Percentiles rank a stretch among this genome's conserved stretches.
phyloP scores from a whole-genome alignment of 257 asterid species.

The Solanum phureja region DNA sequence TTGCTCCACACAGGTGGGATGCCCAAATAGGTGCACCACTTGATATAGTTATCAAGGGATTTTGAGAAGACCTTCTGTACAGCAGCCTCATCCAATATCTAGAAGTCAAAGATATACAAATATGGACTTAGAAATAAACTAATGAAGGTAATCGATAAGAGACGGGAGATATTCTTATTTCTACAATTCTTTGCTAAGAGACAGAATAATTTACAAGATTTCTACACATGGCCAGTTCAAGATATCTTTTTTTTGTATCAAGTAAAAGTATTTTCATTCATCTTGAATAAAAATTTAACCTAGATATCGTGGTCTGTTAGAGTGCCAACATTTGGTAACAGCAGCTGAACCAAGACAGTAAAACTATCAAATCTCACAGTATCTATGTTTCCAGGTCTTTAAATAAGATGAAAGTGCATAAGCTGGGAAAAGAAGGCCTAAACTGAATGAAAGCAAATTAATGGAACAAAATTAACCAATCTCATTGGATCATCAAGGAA shows the following conservation, averaged over 20 bases:
- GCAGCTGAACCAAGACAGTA: neutral
- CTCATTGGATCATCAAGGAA: too few relatives aligned
- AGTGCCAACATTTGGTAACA: neutral
- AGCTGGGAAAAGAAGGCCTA: too few relatives aligned
- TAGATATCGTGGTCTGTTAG: neutral
- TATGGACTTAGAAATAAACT: neutral
- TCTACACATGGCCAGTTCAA: neutral
- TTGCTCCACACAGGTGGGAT: constrained; percentile 91
- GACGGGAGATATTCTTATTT: neutral
- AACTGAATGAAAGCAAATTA: too few relatives aligned
- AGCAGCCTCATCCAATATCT: constrained; percentile 97
- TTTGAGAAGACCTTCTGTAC: constrained; percentile 76
- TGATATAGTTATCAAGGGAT: constrained; percentile 91
- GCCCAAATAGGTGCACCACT: constrained; percentile 85
- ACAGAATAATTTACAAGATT: neutral
- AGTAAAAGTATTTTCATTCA: neutral
- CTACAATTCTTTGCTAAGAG: neutral
- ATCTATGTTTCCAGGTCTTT: too few relatives aligned
- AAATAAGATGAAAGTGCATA: too few relatives aligned
- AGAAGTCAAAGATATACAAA: constrained; percentile 3
- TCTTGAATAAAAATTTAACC: neutral
- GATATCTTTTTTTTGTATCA: neutral
- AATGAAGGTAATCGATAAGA: neutral
- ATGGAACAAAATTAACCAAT: too few relatives aligned
- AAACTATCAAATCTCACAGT: neutral